Evolutionary conservation across 805 yeast genomes (phyloP).

Genomic region (Huiozyma sinensis): DNA sequence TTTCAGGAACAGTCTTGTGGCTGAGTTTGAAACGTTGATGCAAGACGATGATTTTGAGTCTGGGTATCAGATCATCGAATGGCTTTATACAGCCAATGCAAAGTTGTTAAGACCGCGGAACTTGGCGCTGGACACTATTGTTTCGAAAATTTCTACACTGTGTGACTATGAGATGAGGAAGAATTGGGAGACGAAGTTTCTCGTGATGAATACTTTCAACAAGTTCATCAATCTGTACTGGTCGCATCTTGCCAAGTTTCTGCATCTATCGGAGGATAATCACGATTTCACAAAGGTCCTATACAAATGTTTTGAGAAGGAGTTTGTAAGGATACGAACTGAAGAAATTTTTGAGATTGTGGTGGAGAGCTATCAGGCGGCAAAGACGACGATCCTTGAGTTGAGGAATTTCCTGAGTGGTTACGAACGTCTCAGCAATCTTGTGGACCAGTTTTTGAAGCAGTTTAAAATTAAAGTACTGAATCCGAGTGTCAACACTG

Average conservation of each 20-base stretch:
- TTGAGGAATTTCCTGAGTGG: constrained; percentile 45
- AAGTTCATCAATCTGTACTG: constrained; percentile 19
- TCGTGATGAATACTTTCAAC: constrained; percentile 21
- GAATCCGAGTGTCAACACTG: constrained; percentile 67
- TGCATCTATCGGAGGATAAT: constrained; percentile 20
- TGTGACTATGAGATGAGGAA: constrained; percentile 13
- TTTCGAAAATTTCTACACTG: constrained; percentile 12
- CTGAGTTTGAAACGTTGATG: constrained; percentile 9
- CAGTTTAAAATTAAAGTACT: constrained; percentile 39
- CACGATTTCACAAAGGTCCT: constrained; percentile 18
- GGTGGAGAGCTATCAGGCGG: constrained; percentile 19
- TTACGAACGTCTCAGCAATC: constrained; percentile 47
- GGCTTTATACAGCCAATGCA: constrained; percentile 17
- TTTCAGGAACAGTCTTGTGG: constrained; percentile 8
- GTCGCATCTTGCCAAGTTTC: constrained; percentile 13
- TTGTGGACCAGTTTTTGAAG: constrained; percentile 22
- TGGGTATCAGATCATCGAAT: constrained; percentile 11
- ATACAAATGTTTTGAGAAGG: constrained; percentile 17
- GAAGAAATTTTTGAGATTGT: constrained; percentile 48
- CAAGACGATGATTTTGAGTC: constrained; percentile 21
- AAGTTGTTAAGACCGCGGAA: constrained; percentile 9
- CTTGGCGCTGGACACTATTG: constrained; percentile 14
- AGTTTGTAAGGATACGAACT: constrained; percentile 34
- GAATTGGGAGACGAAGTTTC: constrained; percentile 12
- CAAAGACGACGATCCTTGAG: constrained; percentile 10